Conservation (phyloP, 2,329 filamentous ascomycete species). For the Lachnellula occidentalis region DNA sequence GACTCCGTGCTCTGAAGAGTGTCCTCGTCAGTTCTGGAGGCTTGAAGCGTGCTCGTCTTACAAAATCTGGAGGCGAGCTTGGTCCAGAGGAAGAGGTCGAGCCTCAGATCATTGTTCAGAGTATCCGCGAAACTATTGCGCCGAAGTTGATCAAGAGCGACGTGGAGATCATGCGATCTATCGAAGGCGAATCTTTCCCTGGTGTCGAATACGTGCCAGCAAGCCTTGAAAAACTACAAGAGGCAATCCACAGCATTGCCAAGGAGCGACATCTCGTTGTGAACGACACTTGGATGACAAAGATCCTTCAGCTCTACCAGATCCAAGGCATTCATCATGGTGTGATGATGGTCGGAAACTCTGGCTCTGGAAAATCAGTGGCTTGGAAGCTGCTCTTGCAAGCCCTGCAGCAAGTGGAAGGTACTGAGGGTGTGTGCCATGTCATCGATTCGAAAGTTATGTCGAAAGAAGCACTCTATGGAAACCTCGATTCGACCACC, state of each 20-base stretch:
- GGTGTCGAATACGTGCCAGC: conserved; percentile 90
- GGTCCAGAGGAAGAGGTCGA: conserved; percentile 72
- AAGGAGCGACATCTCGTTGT: conserved; percentile 81
- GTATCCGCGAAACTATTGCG: conserved; percentile 94
- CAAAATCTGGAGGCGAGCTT: conserved; percentile 48
- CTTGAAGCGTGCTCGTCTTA: conserved; percentile 79
- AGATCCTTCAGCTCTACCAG: conserved; percentile 93
- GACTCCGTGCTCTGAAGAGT: conserved; percentile 94
- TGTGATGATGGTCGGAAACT: conserved; percentile 99
- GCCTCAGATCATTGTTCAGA: conserved; percentile 97
- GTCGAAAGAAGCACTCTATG: conserved; percentile 97
- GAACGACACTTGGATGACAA: conserved; percentile 94
- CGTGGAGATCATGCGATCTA: conserved; percentile 78
- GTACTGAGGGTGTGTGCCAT: conserved; percentile 88
- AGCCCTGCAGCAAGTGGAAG: conserved; percentile 85
- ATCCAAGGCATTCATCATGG: conserved; percentile 97
- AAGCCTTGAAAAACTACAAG: conserved; percentile 71
- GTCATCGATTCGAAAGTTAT: conserved; percentile 99
- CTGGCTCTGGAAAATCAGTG: conserved; percentile 93
- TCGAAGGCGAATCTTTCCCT: conserved; percentile 84
- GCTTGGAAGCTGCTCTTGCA: conserved; percentile 91
- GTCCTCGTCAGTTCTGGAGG: conserved; percentile 97
- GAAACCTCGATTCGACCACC: conserved; percentile 91
- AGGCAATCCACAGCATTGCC: conserved; percentile 77
- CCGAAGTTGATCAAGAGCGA: conserved; percentile 93